phyloP scores from a whole-genome alignment of 1,139 yeast genomes.

The Taphrina wiesneri region DNA sequence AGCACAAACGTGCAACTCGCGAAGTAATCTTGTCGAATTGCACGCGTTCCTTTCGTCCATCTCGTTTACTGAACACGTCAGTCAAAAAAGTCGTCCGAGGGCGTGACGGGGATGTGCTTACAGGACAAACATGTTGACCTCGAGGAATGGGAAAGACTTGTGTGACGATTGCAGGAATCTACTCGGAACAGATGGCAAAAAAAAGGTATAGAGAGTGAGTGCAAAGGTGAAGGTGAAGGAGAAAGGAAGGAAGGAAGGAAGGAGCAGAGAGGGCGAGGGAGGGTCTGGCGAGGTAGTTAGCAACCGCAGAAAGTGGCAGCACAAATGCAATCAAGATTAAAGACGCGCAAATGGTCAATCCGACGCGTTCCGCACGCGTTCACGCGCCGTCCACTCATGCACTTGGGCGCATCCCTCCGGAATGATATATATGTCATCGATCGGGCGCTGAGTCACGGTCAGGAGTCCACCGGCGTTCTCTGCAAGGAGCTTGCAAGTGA shows the following conservation, averaged over 20 bases:
- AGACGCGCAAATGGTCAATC: conserved; percentile 5
- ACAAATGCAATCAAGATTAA: conserved; percentile 17
- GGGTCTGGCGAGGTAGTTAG: not conserved
- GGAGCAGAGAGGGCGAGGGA: conserved; percentile 11
- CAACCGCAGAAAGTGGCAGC: not conserved
- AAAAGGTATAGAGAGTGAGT: not conserved
- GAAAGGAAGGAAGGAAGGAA: conserved; percentile 7
- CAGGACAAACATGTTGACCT: conserved; percentile 31
- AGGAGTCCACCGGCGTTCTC: not conserved
- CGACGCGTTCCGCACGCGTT: not conserved
- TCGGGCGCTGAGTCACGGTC: too few species aligned
- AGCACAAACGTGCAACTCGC: conserved; percentile 66
- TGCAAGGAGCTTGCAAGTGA: not conserved
- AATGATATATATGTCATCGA: not conserved
- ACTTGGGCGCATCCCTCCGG: not conserved
- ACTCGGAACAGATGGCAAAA: too few species aligned
- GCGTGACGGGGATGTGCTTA: not conserved
- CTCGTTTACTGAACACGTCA: conserved; percentile 38
- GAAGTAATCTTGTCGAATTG: conserved; percentile 75
- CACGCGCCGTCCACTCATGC: not conserved
- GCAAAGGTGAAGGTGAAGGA: not conserved
- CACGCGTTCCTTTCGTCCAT: conserved; percentile 84
- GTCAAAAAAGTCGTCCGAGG: not conserved
- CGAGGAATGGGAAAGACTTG: not conserved
- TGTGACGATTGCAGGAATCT: not conserved